phyloP scores from a whole-genome alignment of 2,329 filamentous ascomycete species.

The Lecanosticta acicola region DNA sequence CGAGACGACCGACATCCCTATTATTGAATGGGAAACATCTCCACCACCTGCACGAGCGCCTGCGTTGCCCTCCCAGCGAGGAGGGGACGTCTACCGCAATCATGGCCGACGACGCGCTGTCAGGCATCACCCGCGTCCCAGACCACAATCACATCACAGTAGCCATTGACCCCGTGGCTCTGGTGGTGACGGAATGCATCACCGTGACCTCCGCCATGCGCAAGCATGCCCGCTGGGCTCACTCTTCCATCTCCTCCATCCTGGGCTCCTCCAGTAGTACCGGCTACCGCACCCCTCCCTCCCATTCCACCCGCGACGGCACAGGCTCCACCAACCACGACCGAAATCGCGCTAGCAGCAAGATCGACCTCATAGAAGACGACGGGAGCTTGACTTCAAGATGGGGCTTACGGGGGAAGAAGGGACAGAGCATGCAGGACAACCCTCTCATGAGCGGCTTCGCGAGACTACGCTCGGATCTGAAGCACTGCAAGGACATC shows the following conservation, averaged over 20 bases:
- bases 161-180: constrained; percentile 37
- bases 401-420: constrained; percentile 92
- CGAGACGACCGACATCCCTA: background rate
- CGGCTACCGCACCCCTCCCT: constrained; percentile 13
- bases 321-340: constrained; percentile 24
- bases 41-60: background rate
- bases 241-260: constrained; percentile 93
- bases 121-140: background rate
- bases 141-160: constrained; percentile 21
- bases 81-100: background rate
- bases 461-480: constrained; percentile 77
- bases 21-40: background rate
- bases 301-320: constrained; percentile 13
- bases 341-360: constrained; percentile 31
- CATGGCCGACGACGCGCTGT: background rate
- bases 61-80: background rate
- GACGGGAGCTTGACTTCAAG: constrained; percentile 61
- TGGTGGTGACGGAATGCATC: constrained; percentile 98
- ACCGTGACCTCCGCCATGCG: constrained; percentile 97
- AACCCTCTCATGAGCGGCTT: constrained; percentile 95
- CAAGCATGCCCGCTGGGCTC: constrained; percentile 91
- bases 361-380: constrained; percentile 30
- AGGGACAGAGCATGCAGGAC: constrained; percentile 94
- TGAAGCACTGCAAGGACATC: constrained; percentile 84
- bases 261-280: constrained; percentile 50